A percentile compares a stretch with the other conserved stretches of the same genome.
Evolutionary conservation across 1,284 basidiomycete species (phyloP).

Genomic region (Cryptococcus wingfieldii): DNA sequence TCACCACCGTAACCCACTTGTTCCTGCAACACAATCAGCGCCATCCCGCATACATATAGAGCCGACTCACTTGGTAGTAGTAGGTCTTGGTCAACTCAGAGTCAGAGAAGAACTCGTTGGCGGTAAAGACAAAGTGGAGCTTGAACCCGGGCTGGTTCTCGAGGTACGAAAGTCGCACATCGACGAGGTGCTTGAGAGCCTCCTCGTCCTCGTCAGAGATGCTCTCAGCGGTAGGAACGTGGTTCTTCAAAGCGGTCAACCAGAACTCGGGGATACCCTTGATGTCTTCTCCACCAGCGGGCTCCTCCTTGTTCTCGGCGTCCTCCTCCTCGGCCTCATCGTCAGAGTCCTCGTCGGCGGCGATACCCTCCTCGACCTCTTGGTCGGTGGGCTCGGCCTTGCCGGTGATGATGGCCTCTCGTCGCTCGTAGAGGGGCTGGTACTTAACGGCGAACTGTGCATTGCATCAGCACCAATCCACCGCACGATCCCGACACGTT

Average conservation of each 20-base stretch:
- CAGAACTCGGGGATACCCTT: constrained; percentile 92
- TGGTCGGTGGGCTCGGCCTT: constrained; percentile 68
- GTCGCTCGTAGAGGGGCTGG: constrained; percentile 82
- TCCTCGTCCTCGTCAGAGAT: constrained; percentile 90
- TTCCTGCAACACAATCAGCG: constrained; percentile 48
- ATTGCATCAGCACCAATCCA: not conserved
- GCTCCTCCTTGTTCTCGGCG: constrained; percentile 38
- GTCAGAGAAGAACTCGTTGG: constrained; percentile 88
- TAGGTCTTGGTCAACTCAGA: constrained; percentile 85
- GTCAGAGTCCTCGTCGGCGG: constrained; percentile 56
- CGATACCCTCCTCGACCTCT: constrained; percentile 77
- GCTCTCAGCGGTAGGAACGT: constrained; percentile 76
- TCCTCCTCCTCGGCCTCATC: constrained; percentile 50
- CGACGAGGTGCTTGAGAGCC: constrained; percentile 61
- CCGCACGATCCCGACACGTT: no score
- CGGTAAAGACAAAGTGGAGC: constrained; percentile 73
- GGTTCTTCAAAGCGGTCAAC: constrained; percentile 93
- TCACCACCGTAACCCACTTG: constrained; percentile 91
- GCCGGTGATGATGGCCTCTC: constrained; percentile 78
- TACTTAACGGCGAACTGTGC: constrained; percentile 75
- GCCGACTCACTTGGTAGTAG: constrained; percentile 66
- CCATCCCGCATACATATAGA: not conserved
- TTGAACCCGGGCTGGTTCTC: constrained; percentile 79
- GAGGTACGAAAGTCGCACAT: constrained; percentile 67
- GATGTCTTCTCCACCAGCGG: constrained; percentile 31